phyloP scores from a whole-genome alignment of 805 yeast species.

The Kuraishia cidri region DNA sequence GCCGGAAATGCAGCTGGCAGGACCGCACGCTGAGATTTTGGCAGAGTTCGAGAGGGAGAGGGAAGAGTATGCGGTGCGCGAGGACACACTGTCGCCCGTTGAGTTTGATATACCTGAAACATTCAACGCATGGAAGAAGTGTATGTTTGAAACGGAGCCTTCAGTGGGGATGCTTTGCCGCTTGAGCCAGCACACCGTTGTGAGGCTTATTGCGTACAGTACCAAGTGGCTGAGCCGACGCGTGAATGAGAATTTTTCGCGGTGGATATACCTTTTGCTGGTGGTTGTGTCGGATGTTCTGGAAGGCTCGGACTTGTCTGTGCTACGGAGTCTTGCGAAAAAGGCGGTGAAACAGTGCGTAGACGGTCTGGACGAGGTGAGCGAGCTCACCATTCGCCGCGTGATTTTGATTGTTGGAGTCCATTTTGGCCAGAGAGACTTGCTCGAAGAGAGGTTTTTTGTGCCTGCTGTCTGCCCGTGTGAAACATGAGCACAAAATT shows the following conservation, averaged over 20 bases:
- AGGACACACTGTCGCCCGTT: constrained; percentile 3
- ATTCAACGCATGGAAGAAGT: constrained; percentile 31
- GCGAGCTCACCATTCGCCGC: constrained; percentile 8
- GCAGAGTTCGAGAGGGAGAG: constrained; percentile 8
- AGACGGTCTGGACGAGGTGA: constrained; percentile 10
- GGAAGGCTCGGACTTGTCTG: constrained; percentile 26
- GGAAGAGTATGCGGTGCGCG: constrained; percentile 9
- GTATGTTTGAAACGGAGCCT: constrained; percentile 24
- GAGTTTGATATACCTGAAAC: constrained; percentile 24
- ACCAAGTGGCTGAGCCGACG: constrained; percentile 30
- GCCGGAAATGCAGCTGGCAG: background rate
- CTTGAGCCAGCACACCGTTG: constrained; percentile 23
- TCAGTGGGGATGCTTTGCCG: constrained; percentile 17
- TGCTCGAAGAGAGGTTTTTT: constrained; percentile 9
- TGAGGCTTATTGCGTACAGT: constrained; percentile 29
- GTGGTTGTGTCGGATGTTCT: constrained; percentile 27
- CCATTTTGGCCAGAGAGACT: constrained; percentile 16
- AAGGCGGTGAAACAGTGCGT: constrained; percentile 19
- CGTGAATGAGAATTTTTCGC: constrained; percentile 14
- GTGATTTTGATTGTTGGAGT: constrained; percentile 11
- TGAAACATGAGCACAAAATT: too few species aligned
- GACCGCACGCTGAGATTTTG: constrained; percentile 6
- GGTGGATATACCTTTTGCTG: constrained; percentile 32
- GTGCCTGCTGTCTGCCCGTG: too few species aligned
- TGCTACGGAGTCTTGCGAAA: constrained; percentile 30